Evolutionary conservation across 2,329 filamentous ascomycete genomes (phyloP).

Genomic region (Neocatenulostroma microsporum): DNA sequence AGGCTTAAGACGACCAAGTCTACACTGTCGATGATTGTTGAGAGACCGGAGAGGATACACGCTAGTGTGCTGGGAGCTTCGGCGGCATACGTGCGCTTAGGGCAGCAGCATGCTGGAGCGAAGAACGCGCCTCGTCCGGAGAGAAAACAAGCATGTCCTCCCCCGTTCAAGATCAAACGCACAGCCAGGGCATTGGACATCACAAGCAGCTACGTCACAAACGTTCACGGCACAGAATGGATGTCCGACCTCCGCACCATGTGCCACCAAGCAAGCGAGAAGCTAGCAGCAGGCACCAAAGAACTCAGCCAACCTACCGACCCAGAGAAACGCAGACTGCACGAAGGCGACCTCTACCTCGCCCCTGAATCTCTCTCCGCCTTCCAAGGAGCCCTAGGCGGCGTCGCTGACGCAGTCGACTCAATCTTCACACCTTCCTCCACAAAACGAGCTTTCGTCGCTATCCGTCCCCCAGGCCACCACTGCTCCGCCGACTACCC

Average conservation of each 20-base stretch:
- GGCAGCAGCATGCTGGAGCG: constrained; percentile 69
- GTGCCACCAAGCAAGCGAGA: constrained; percentile 72
- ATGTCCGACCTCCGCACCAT: constrained; percentile 84
- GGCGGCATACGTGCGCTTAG: constrained; percentile 82
- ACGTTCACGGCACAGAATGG: constrained; percentile 86
- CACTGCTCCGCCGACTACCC: constrained; percentile 86
- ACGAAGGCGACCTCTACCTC: constrained; percentile 86
- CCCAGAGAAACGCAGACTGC: constrained; percentile 56
- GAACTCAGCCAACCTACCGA: constrained; percentile 51
- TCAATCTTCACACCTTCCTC: constrained; percentile 57
- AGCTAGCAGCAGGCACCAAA: constrained; percentile 66
- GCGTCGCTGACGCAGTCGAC: constrained; percentile 89
- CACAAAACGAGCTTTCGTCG: constrained; percentile 66
- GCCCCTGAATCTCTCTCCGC: constrained; percentile 78
- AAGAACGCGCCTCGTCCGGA: constrained; percentile 59
- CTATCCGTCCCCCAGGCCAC: constrained; percentile 85
- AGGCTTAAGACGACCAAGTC: constrained; percentile 68
- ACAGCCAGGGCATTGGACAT: constrained; percentile 65
- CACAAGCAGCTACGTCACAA: constrained; percentile 68
- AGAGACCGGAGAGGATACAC: constrained; percentile 83
- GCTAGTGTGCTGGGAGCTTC: constrained; percentile 76
- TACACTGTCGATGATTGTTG: constrained; percentile 73
- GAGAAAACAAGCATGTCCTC: constrained; percentile 46
- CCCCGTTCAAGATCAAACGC: constrained; percentile 75
- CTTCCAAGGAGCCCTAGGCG: constrained; percentile 83